Evolutionary conservation across 345 rosid genomes (phyloP), one percentile per base, ranked within the genome.

Genomic region (Barbarea vulgaris): DNA sequence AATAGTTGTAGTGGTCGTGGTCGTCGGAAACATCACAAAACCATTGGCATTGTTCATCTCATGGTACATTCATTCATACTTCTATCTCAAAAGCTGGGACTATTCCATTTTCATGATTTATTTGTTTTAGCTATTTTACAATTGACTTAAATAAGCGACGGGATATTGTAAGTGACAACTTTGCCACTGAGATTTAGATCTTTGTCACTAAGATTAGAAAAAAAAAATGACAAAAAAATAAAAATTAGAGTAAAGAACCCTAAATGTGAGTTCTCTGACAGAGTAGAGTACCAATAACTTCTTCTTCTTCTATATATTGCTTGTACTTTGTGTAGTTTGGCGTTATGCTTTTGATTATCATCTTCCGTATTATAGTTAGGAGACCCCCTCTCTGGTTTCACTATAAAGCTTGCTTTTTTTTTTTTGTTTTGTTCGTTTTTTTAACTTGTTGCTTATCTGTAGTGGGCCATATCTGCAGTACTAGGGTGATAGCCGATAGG

Each of bases 1-100:
- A 83, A 87, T 47, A 81, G 86, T 69, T 80, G 85, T 19, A 83
- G 87, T 71, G 84, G 80, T 22, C 77, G 88, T 65, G 36, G 75
- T 14, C 80, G 70, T 10, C 84, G 88, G 81, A 89, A 87, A 71
- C 88, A 81, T 15, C 90, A 77, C 42, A 92, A 88, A 78, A 81
- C 81, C 51, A 85, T 85, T 66, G 97, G 96, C 89, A 86, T 89
- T 83, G 97, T 90, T 75, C 96, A 84, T 69, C 82, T 92, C 54
- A 90, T 90, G 99, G 99, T 95, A 87, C 1, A 13, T 31, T 11
- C 14, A 21, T 59, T 42, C 37, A 3, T 28, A 12, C 1, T 55
- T 54, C 21, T 33, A 17, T 33, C 8, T 63, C 46, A 19, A n/a
- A n/a, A n/a, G 27, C 1, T 41, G 41, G 28, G n/a, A 31, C n/a